Evolutionary conservation across 768 basidiomycete species (phyloP).

Genomic region (Xerocomellus dryophilus): DNA sequence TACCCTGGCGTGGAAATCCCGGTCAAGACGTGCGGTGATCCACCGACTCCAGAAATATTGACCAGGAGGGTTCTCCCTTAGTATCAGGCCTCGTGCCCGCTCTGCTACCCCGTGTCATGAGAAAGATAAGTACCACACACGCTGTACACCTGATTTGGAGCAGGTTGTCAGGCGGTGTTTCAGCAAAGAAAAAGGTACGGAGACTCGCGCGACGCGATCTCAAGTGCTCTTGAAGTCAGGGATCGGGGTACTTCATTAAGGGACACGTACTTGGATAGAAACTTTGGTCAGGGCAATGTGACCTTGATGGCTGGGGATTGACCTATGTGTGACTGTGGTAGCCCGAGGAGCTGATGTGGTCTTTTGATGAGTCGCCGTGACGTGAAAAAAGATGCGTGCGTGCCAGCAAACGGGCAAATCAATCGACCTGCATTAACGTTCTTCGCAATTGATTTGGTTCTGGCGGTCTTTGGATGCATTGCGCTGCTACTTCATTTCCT

Average conservation of each 20-base stretch:
- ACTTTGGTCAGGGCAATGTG: slow-evolving; percentile 27
- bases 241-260: slow-evolving; percentile 14
- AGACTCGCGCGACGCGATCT: neutral
- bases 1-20: neutral
- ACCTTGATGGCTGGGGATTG: slow-evolving; percentile 33
- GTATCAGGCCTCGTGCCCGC: slow-evolving; percentile 3
- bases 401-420: slow-evolving; percentile 15
- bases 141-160: slow-evolving; percentile 3
- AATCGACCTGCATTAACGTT: slow-evolving; percentile 15
- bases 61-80: slow-evolving; percentile 1
- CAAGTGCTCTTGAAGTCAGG: slow-evolving; percentile 3
- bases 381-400: slow-evolving; percentile 39
- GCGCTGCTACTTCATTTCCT: slow-evolving; percentile 29
- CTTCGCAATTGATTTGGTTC: slow-evolving; percentile 13
- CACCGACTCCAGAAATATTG: neutral
- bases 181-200: slow-evolving; percentile 9
- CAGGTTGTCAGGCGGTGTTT: slow-evolving; percentile 8
- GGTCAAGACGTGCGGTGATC: neutral
- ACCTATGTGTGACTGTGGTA: slow-evolving; percentile 31
- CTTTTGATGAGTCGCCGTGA: slow-evolving; percentile 38
- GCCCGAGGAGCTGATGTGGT: slow-evolving; percentile 35
- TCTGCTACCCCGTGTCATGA: slow-evolving; percentile 2
- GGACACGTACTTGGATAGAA: slow-evolving; percentile 12
- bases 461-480: slow-evolving; percentile 8
- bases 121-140: slow-evolving; percentile 6